A percentile compares a stretch with the other conserved stretches of the same genome.
Conservation (phyloP, 768 basidiomycete genomes). For the Phylloporus sp. region DNA sequence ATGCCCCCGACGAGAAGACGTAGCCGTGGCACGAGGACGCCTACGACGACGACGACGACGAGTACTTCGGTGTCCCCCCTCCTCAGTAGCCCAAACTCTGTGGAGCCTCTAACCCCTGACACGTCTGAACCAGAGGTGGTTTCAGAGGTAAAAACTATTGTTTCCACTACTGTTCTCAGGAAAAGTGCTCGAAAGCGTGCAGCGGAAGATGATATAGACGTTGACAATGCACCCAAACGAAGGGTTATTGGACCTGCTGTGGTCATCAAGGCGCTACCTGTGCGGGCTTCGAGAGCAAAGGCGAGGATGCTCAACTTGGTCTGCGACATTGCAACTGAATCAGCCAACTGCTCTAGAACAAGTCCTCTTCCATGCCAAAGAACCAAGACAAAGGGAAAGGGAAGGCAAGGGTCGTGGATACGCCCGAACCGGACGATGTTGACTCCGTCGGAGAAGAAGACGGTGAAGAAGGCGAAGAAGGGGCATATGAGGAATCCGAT, state of each 20-base stretch:
- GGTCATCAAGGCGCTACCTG: slow-evolving; percentile 16
- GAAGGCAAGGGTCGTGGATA: slow-evolving; percentile 22
- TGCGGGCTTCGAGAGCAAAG: slow-evolving; percentile 20
- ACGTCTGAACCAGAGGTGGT: slow-evolving; percentile 42
- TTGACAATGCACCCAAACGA: slow-evolving; percentile 26
- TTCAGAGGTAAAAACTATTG: neutral
- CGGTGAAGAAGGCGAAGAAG: too few relatives aligned
- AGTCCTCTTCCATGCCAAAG: slow-evolving; percentile 1
- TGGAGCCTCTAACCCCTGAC: slow-evolving; percentile 47
- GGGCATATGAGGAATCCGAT: slow-evolving; percentile 46
- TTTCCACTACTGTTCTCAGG: neutral
- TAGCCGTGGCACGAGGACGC: slow-evolving; percentile 13
- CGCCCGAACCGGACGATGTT: slow-evolving; percentile 30
- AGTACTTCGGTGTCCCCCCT: slow-evolving; percentile 47
- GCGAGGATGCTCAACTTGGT: slow-evolving; percentile 14
- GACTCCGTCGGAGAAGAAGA: slow-evolving; percentile 33
- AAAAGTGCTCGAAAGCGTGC: slow-evolving; percentile 26
- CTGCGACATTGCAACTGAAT: slow-evolving; percentile 14
- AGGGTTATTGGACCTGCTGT: slow-evolving; percentile 31
- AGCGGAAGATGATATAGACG: slow-evolving; percentile 34
- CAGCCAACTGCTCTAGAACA: slow-evolving; percentile 10
- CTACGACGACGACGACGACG: slow-evolving; percentile 29
- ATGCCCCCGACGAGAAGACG: slow-evolving; percentile 25
- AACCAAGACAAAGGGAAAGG: slow-evolving; percentile 28
- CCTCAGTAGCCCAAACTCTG: slow-evolving; percentile 46